Percentiles rank a stretch among this genome's conserved stretches.
Evolutionary conservation across 1,139 yeast species (phyloP).

Genomic region (Kodamaea anthophila): DNA sequence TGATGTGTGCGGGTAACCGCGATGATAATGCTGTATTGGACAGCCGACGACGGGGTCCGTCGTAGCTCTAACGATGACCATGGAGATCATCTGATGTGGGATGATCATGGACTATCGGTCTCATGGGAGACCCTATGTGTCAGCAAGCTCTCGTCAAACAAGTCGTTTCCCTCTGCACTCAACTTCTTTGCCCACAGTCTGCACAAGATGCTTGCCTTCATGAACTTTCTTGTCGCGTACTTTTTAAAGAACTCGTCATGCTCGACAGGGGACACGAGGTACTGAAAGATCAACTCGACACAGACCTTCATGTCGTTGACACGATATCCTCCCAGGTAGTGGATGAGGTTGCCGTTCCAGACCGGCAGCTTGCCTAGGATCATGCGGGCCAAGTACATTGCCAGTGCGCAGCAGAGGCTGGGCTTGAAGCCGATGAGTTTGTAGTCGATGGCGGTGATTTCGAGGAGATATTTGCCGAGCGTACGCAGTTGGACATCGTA

Average conservation of each 20-base stretch:
- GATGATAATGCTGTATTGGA: no score
- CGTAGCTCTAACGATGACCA: no score
- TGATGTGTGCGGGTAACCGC: no score
- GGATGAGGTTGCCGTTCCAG: constrained; percentile 82
- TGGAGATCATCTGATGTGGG: no score
- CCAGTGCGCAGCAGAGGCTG: constrained; percentile 81
- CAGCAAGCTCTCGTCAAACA: constrained; percentile 14
- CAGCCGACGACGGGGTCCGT: no score
- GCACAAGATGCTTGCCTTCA: constrained; percentile 85
- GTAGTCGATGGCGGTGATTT: constrained; percentile 75
- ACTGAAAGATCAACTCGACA: constrained; percentile 69
- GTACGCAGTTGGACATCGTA: constrained; percentile 91
- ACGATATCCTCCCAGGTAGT: constrained; percentile 89
- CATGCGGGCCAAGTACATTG: constrained; percentile 82
- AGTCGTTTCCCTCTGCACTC: constrained; percentile 20
- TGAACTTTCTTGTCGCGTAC: constrained; percentile 83
- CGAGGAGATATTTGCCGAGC: constrained; percentile 82
- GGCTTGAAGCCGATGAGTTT: constrained; percentile 75
- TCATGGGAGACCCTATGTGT: constrained; percentile 12
- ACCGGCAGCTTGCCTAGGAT: constrained; percentile 65
- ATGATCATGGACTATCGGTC: no score
- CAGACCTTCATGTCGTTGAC: constrained; percentile 67
- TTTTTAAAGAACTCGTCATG: constrained; percentile 94
- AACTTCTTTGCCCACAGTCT: constrained; percentile 84
- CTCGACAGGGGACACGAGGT: constrained; percentile 74